phyloP scores from a whole-genome alignment of 2,329 filamentous ascomycete species.

The Atkinsonella hypoxylon region DNA sequence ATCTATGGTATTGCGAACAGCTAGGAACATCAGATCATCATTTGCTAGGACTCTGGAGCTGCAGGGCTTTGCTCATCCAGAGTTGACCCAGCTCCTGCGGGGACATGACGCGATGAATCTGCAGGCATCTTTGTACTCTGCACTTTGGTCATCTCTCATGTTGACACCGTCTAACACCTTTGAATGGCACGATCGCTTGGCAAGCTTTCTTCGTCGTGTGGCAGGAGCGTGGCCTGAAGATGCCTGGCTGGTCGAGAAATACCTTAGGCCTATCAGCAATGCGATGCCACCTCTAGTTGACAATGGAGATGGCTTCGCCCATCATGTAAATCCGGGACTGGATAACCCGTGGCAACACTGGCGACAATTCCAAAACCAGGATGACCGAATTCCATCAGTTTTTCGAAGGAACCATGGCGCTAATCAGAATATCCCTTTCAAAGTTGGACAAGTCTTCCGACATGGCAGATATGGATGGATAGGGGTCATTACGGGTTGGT shows the following conservation, averaged over 20 bases:
- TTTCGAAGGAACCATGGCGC: constrained; percentile 18
- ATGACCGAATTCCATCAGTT: constrained; percentile 27
- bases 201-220: constrained; percentile 44
- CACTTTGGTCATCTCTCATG: constrained; percentile 58
- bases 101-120: constrained; percentile 30
- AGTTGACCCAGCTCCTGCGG: constrained; percentile 23
- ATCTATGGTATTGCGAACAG: constrained; percentile 60
- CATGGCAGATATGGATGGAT: constrained; percentile 72
- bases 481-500: constrained; percentile 85
- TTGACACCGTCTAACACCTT: constrained; percentile 34
- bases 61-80: constrained; percentile 15
- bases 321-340: constrained; percentile 14
- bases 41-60: constrained; percentile 26
- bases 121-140: constrained; percentile 54
- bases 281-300: constrained; percentile 22
- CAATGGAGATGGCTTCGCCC: constrained; percentile 17
- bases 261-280: constrained; percentile 46
- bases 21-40: constrained; percentile 67
- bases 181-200: constrained; percentile 49
- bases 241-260: constrained; percentile 55
- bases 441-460: constrained; percentile 71
- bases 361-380: constrained; percentile 29
- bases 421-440: constrained; percentile 32
- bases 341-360: constrained; percentile 20
- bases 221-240: constrained; percentile 44